These are phyloP conservation scores for Boletus tomentosulus DNA, from an alignment of 768 basidiomycete species.

Conservation along the genomic window DNA sequence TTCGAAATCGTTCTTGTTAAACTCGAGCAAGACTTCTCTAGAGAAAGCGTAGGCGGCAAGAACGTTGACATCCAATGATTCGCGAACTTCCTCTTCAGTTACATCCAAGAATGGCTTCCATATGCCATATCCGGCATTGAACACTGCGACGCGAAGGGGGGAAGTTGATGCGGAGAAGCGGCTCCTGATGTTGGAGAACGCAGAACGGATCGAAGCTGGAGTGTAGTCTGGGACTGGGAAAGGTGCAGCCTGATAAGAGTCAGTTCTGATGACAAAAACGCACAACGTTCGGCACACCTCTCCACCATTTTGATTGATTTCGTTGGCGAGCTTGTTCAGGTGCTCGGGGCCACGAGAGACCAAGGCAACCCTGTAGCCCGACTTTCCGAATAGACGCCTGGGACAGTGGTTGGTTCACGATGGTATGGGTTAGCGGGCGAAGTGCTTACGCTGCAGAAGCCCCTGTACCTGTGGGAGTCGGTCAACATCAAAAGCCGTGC, in stretches of 20 bases:
- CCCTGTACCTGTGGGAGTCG: constrained; percentile 44
- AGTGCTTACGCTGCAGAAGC: constrained; percentile 51
- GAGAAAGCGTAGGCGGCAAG: constrained; percentile 62
- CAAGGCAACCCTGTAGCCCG: constrained; percentile 65
- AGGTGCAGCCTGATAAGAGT: constrained; percentile 44
- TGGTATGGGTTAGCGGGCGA: background rate
- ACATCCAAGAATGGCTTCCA: constrained; percentile 69
- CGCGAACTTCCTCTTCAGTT: constrained; percentile 52
- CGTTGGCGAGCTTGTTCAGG: constrained; percentile 49
- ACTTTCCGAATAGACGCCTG: constrained; percentile 57
- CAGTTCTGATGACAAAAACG: background rate
- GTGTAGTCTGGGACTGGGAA: constrained; percentile 54
- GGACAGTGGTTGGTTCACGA: background rate
- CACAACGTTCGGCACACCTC: constrained; percentile 36
- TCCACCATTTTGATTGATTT: constrained; percentile 56
- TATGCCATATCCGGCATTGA: constrained; percentile 53
- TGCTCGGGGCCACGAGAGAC: constrained; percentile 54
- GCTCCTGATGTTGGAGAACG: constrained; percentile 44
- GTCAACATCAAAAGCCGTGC: background rate
- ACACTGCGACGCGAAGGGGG: constrained; percentile 57
- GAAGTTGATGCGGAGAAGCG: constrained; percentile 46
- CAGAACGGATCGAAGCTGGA: constrained; percentile 46
- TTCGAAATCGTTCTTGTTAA: constrained; percentile 49
- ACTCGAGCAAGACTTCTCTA: constrained; percentile 52
- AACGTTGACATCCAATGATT: constrained; percentile 48